Conservation (phyloP, 176 grass and related monocot genomes). For the Oryza australiensis region DNA sequence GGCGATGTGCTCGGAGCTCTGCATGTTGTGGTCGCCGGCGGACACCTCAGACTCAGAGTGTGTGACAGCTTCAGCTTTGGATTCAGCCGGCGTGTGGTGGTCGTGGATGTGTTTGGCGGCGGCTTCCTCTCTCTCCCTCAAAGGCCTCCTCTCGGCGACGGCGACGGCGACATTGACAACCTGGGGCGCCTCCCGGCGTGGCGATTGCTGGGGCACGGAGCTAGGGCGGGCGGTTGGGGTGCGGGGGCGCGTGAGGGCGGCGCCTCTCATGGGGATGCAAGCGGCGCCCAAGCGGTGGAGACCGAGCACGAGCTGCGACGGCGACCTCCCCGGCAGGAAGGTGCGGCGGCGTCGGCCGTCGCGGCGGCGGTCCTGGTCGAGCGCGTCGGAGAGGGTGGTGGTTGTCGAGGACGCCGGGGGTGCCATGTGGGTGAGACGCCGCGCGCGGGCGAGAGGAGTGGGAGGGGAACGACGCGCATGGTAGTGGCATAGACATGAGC, state of each 20-base stretch:
- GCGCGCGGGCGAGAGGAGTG: too few relatives aligned
- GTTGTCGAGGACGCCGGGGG: background rate
- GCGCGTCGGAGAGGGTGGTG: slow-evolving; percentile 37
- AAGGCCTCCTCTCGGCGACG: slow-evolving; percentile 46
- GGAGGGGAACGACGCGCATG: background rate
- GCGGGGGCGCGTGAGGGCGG: background rate
- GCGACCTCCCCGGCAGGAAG: background rate
- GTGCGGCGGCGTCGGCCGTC: background rate
- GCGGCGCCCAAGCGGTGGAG: slow-evolving; percentile 27
- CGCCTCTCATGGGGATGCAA: slow-evolving; percentile 3
- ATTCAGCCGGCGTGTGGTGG: background rate
- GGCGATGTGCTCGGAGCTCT: slow-evolving; percentile 3
- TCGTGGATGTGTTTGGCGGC: background rate
- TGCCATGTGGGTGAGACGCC: background rate
- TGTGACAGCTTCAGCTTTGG: background rate
- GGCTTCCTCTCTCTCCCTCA: slow-evolving; percentile 56
- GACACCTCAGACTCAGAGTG: background rate
- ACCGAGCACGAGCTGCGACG: slow-evolving; percentile 10
- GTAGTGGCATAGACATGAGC: background rate
- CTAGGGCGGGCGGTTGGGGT: too few relatives aligned
- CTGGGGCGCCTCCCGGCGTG: background rate
- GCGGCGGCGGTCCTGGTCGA: slow-evolving; percentile 27
- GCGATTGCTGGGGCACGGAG: background rate
- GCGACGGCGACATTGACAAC: background rate
- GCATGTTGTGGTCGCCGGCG: background rate